Evolutionary conservation across 148 eudicot species (phyloP).

Genomic region (Heliosperma pusillum): DNA sequence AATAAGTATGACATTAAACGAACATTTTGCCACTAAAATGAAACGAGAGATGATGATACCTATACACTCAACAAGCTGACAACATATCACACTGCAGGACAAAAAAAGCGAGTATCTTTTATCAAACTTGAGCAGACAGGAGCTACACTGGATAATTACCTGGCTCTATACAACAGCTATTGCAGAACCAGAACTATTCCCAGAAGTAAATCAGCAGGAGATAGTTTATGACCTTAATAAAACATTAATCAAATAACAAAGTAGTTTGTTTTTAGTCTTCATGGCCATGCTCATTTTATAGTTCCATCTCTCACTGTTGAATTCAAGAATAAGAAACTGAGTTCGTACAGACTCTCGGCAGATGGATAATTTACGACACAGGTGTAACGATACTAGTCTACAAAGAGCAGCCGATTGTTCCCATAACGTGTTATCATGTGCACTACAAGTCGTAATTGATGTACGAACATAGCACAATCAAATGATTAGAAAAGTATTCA

Average conservation of each 20-base stretch:
- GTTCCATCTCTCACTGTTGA: background rate
- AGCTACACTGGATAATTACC: background rate
- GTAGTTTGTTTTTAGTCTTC: background rate
- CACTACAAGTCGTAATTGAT: background rate
- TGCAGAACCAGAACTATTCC: background rate
- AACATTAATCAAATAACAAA: background rate
- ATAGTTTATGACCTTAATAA: background rate
- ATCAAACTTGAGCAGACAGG: background rate
- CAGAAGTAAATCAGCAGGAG: background rate
- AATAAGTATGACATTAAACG: background rate
- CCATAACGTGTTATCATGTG: background rate
- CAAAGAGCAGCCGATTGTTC: background rate
- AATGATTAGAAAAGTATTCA: background rate
- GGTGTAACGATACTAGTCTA: background rate
- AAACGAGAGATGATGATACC: background rate
- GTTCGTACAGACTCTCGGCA: background rate
- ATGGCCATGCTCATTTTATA: background rate
- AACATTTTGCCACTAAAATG: background rate
- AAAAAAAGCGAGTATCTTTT: background rate
- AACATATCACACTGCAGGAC: conserved; percentile 1
- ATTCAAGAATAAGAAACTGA: background rate
- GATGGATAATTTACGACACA: background rate
- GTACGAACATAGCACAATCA: background rate
- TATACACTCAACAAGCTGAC: background rate
- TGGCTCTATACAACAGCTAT: background rate